phyloP scores from a whole-genome alignment of 2,329 filamentous ascomycete genomes.

The Gnomoniopsis smithogilvyi region DNA sequence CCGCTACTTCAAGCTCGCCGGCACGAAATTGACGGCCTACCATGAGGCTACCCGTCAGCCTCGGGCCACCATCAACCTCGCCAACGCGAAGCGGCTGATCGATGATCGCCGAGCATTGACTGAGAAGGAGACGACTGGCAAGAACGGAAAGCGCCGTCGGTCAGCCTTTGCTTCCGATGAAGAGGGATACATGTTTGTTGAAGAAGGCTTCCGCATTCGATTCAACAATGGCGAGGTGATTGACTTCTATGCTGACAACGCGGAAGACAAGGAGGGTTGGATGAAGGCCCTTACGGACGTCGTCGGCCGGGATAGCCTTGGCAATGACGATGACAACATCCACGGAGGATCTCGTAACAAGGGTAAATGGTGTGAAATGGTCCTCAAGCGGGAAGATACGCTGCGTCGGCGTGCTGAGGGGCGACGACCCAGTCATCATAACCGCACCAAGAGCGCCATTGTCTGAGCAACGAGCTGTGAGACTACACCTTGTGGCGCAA shows the following conservation, averaged over 20 bases:
- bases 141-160: constrained; percentile 76
- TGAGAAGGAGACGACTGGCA: constrained; percentile 77
- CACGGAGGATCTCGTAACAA: constrained; percentile 38
- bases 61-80: constrained; percentile 92
- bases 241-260: constrained; percentile 94
- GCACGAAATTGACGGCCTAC: constrained; percentile 89
- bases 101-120: constrained; percentile 84
- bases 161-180: constrained; percentile 97
- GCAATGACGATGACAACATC: constrained; percentile 42
- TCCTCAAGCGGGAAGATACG: constrained; percentile 61
- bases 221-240: constrained; percentile 98
- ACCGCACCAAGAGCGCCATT: constrained; percentile 53
- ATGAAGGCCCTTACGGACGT: constrained; percentile 82
- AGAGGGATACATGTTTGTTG: constrained; percentile 99
- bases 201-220: constrained; percentile 97
- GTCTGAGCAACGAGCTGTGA: constrained; percentile 14
- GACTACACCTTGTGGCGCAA: constrained; percentile 2
- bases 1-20: constrained; percentile 92
- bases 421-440: constrained; percentile 42
- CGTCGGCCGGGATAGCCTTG: constrained; percentile 52
- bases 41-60: constrained; percentile 95
- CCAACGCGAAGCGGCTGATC: constrained; percentile 88
- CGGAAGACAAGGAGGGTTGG: constrained; percentile 87
- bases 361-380: constrained; percentile 65
- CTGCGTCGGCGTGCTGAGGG: constrained; percentile 53